Conservation (phyloP, 1,139 yeast species). For the Nakaseomyces sp. region DNA sequence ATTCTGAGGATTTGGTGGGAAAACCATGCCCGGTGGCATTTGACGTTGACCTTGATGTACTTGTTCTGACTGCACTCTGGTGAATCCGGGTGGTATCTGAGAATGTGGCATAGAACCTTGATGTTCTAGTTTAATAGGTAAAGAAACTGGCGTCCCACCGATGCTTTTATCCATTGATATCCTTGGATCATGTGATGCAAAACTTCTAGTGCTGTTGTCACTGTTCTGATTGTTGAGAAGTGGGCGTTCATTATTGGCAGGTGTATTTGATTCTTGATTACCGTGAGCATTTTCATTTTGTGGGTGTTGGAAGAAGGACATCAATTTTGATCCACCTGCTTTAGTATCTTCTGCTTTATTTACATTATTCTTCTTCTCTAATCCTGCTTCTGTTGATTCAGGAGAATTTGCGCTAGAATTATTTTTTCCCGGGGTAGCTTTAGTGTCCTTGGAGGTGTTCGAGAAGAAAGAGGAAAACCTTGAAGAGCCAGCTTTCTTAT, state of each 20-base stretch:
- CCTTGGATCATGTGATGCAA: background rate
- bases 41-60: constrained; percentile 10
- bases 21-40: constrained; percentile 7
- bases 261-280: background rate
- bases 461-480: constrained; percentile 30
- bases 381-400: background rate
- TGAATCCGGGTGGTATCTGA: constrained; percentile 9
- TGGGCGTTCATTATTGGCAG: background rate
- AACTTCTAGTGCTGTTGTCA: background rate
- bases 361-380: constrained; percentile 3
- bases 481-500: constrained; percentile 23
- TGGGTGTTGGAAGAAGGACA: constrained; percentile 19
- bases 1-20: constrained; percentile 14
- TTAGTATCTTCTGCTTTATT: constrained; percentile 6
- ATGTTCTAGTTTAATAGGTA: constrained; percentile 7
- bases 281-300: constrained; percentile 4
- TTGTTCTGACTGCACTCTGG: background rate
- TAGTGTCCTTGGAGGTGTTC: constrained; percentile 10
- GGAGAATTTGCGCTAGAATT: constrained; percentile 10
- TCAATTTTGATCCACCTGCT: constrained; percentile 25
- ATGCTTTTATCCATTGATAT: background rate
- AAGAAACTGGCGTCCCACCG: constrained; percentile 6
- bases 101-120: constrained; percentile 4
- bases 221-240: background rate
- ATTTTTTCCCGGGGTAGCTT: constrained; percentile 7